Conservation (phyloP, 2,329 filamentous ascomycete species). For the Cytospora leucostoma region DNA sequence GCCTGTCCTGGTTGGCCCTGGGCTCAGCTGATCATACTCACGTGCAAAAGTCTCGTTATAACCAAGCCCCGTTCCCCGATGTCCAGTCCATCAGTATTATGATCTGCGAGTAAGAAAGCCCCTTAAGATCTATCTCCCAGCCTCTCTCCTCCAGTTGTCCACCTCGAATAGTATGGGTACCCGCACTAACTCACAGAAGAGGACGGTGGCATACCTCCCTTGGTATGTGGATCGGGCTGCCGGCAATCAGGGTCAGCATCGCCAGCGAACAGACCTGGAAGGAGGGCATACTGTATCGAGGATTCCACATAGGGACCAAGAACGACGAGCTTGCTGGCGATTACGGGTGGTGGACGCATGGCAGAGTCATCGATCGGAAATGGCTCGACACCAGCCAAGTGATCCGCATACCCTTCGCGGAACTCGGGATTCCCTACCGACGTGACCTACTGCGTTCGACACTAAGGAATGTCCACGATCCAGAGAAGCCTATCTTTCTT, state of each 20-base stretch:
- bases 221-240: background rate
- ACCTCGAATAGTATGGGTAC: background rate
- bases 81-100: background rate
- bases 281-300: background rate
- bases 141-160: background rate
- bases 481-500: background rate
- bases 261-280: constrained; percentile 7
- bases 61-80: background rate
- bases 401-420: background rate
- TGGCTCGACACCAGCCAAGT: background rate
- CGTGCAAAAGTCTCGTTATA: background rate
- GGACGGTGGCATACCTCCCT: constrained; percentile 10
- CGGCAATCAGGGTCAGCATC: background rate
- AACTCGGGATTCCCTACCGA: rapidly evolving
- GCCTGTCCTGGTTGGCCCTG: background rate
- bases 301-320: constrained; percentile 2
- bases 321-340: constrained; percentile 1
- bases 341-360: background rate
- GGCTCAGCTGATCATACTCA: background rate
- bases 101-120: background rate
- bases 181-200: background rate
- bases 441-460: background rate
- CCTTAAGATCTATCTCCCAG: no score
- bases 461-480: background rate
- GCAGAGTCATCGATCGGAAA: background rate